These are phyloP conservation scores for Westerdykella sp. DNA, from an alignment of 2,329 filamentous ascomycete genomes.

Conservation along the genomic window DNA sequence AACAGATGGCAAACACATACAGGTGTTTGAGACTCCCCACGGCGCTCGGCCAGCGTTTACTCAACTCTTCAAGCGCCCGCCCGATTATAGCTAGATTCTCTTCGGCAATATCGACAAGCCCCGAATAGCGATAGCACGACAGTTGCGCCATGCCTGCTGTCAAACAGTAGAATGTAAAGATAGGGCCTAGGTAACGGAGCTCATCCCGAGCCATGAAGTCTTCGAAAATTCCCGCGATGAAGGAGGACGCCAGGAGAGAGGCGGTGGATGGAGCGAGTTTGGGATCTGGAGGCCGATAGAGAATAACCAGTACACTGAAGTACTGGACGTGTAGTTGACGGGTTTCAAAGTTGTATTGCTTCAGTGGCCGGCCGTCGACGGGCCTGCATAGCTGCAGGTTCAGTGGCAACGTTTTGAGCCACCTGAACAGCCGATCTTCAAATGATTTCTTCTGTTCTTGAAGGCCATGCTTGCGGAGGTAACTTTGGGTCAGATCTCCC, in stretches of 20 bases:
- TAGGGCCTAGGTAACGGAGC: conserved; percentile 36
- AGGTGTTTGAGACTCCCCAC: conserved; percentile 28
- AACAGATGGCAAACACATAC: conserved; percentile 4
- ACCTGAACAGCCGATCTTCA: conserved; percentile 37
- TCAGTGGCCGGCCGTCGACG: conserved; percentile 17
- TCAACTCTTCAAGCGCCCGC: conserved; percentile 25
- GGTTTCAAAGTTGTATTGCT: conserved; percentile 31
- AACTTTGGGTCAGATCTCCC: conserved; percentile 38
- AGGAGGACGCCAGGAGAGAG: conserved; percentile 38
- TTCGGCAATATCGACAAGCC: conserved; percentile 22
- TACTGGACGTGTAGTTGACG: conserved; percentile 37
- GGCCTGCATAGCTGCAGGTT: conserved; percentile 23
- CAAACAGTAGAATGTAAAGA: conserved; percentile 40
- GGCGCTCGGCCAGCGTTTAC: conserved; percentile 28
- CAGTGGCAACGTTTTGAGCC: conserved; percentile 35
- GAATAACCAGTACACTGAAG: conserved; percentile 36
- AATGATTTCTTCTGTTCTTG: conserved; percentile 28
- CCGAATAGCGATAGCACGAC: conserved; percentile 34
- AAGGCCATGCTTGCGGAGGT: conserved; percentile 30
- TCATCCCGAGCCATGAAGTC: conserved; percentile 40
- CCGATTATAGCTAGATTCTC: conserved; percentile 25
- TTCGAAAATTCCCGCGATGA: conserved; percentile 40
- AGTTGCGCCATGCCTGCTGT: conserved; percentile 38
- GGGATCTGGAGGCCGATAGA: conserved; percentile 32
- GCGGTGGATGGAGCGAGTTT: conserved; percentile 31